Evolutionary conservation across 208 protist species (phyloP).

Genomic region (Vickermania spadyakhi): DNA sequence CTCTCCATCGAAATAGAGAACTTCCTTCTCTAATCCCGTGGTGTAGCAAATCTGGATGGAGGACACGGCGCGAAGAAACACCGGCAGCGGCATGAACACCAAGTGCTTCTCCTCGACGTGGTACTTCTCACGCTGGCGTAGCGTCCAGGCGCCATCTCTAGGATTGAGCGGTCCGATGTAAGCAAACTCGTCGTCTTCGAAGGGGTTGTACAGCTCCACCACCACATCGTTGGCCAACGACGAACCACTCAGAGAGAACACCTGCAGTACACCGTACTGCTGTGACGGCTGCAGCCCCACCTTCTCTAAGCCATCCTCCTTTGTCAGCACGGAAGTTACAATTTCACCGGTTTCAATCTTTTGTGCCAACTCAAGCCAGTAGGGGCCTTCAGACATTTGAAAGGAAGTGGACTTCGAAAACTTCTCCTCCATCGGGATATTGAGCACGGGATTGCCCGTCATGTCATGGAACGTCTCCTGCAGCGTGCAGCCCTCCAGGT

Average conservation of each 20-base stretch:
- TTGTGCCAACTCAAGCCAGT: conserved; percentile 59
- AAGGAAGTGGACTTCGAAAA: conserved; percentile 24
- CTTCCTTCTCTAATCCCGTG: conserved; percentile 9
- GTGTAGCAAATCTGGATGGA: conserved; percentile 24
- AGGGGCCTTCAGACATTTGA: conserved; percentile 20
- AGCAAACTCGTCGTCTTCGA: conserved; percentile 61
- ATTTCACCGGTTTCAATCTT: conserved; percentile 47
- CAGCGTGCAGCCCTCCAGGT: conserved; percentile 33
- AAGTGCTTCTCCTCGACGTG: conserved; percentile 15
- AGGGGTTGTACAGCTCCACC: conserved; percentile 66
- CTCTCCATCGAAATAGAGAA: conserved; percentile 19
- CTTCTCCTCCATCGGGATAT: conserved; percentile 30
- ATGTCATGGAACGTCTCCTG: conserved; percentile 45
- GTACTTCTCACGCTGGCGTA: conserved; percentile 13
- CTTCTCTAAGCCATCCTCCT: conserved; percentile 33
- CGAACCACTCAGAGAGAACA: conserved; percentile 62
- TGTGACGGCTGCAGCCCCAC: conserved; percentile 65
- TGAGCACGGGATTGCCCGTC: conserved; percentile 43
- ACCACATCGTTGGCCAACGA: conserved; percentile 50
- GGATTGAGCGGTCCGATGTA: conserved; percentile 22
- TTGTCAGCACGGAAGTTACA: conserved; percentile 46
- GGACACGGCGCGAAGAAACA: conserved; percentile 19
- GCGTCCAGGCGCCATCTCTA: conserved; percentile 21
- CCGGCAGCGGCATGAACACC: conserved; percentile 19
- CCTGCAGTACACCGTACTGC: conserved; percentile 73